Base-by-base conservation (phyloP, 306 rosid species). In the Vachellia collinsii region DNA sequence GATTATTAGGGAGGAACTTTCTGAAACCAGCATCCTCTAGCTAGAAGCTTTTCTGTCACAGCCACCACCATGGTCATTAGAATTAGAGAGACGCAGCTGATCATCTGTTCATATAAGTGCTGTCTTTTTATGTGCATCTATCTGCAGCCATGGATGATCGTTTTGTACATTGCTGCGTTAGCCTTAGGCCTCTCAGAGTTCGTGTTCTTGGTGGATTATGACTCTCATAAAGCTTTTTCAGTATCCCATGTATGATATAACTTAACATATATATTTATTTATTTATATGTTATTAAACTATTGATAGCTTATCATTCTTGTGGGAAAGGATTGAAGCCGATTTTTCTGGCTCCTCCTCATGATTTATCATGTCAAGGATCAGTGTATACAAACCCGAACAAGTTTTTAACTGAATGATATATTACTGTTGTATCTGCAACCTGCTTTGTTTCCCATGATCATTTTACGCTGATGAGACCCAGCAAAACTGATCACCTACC, bases 111-210 rank as follows among this genome's bases (percentile, higher is more conserved):
- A 75, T 83, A 58, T 22, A 50, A 79, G 94, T 86, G 97, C 98
- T 94, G 98, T 88, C 29, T 88, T 70, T 88, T 70, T 72, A 68
- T 85, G 91, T 89, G 92, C 87, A 85, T 89, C 90, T 73, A 22
- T 83, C 69, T 85, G 91, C 97, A 88, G 98, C 98, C 98, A 87
- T 90, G 92, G 97, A 88, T 89, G 97, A 81, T 94, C 92, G 23
- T 91, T 89, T 87, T 94, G 98, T 94, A 94, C 84, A 92, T 94
- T 88, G 80, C 78, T 85, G 97, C 76, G 81, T 88, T 83, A 78
- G 43, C 80, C 79, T 34, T 78, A 72, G 64, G 83, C 76, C 85
- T 78, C 88, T 82, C 88, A 78, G 84, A 84, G 72, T 59, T 77
- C 86, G 54, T 81, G 93, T 82, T 87, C 80, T 77, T 82, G 83